Evolutionary conservation across 2,329 filamentous ascomycete genomes (phyloP).

Genomic region (Chrysoporthe cubensis): DNA sequence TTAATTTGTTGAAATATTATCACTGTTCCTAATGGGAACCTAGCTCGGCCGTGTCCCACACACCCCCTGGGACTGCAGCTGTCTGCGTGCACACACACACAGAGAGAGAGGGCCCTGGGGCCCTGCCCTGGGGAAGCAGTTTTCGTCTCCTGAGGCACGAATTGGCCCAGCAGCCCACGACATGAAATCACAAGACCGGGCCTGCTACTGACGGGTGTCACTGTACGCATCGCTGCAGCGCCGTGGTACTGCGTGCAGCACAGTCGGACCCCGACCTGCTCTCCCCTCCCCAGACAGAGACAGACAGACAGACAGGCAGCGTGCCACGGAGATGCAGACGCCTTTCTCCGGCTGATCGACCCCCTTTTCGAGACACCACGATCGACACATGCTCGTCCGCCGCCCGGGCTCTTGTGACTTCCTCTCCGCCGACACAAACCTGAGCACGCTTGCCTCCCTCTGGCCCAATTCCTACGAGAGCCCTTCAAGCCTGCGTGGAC

Average conservation of each 20-base stretch:
- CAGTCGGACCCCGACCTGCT: neutral
- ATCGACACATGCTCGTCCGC: neutral
- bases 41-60: neutral
- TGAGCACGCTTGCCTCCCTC: neutral
- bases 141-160: neutral
- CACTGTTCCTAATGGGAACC: conserved; percentile 5
- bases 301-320: neutral
- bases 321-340: neutral
- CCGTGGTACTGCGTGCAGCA: neutral
- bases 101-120: neutral
- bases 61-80: neutral
- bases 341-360: neutral
- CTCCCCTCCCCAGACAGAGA: neutral
- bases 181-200: neutral
- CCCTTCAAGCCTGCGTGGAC: neutral
- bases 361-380: neutral
- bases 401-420: neutral
- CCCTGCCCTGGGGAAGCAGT: neutral
- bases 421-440: neutral
- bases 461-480: neutral
- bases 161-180: neutral
- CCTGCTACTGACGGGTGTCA: neutral
- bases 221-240: neutral
- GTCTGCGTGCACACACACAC: no score
- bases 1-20: conserved; percentile 9